phyloP scores from a whole-genome alignment of 192 early-diverging fungal genomes.

The Coemansia sp. region DNA sequence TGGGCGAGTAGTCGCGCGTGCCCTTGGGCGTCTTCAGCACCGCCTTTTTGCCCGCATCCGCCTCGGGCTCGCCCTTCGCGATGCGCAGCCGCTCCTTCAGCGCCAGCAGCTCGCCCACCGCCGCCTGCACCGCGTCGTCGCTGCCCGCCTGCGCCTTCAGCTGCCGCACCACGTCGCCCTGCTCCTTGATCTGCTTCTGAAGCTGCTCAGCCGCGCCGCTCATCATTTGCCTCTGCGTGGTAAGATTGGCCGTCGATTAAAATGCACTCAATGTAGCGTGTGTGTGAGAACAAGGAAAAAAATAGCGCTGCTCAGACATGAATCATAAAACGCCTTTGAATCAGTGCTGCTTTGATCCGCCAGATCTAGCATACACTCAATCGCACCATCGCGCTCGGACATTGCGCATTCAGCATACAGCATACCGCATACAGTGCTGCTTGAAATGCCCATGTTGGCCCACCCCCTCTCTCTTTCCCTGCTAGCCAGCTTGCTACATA shows the following conservation, averaged over 20 bases:
- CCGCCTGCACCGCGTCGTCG: slow-evolving; percentile 54
- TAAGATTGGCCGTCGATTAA: too few species aligned
- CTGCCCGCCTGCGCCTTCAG: slow-evolving; percentile 62
- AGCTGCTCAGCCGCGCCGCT: slow-evolving; percentile 29
- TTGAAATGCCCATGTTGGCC: too few species aligned
- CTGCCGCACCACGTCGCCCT: slow-evolving; percentile 57
- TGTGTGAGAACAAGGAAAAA: too few species aligned
- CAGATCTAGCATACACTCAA: too few species aligned
- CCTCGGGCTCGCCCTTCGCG: slow-evolving; percentile 20
- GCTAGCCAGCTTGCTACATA: too few species aligned
- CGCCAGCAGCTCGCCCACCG: slow-evolving; percentile 54
- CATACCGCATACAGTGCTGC: too few species aligned
- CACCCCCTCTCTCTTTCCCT: too few species aligned
- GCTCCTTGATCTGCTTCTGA: slow-evolving; percentile 54
- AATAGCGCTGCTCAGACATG: too few species aligned
- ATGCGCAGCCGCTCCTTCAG: slow-evolving; percentile 61
- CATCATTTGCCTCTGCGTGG: too few species aligned
- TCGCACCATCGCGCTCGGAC: neutral
- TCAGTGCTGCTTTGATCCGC: too few species aligned
- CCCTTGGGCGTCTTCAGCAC: slow-evolving; percentile 83
- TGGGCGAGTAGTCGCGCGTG: slow-evolving; percentile 89
- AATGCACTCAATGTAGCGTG: too few species aligned
- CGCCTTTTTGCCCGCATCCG: slow-evolving; percentile 39
- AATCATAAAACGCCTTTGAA: too few species aligned
- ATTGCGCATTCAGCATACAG: neutral